phyloP scores from a whole-genome alignment of 805 yeast genomes.

The Starmerella bacillaris region DNA sequence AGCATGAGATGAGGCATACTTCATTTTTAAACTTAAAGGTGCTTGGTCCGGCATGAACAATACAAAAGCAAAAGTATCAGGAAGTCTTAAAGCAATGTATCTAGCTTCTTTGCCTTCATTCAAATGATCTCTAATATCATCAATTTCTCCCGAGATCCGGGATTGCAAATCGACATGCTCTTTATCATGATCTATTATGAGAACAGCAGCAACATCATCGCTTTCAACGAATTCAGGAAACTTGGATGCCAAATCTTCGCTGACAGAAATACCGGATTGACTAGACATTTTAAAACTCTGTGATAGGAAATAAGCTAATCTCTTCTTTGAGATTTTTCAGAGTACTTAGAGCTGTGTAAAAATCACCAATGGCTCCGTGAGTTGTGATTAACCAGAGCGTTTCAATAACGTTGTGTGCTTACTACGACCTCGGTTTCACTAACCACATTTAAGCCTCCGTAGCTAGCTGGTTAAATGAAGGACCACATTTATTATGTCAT shows the following conservation, averaged over 20 bases:
- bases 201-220: constrained; percentile 24
- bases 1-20: constrained; percentile 79
- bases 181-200: constrained; percentile 24
- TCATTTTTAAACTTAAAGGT: constrained; percentile 69
- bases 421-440: too few relatives aligned
- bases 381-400: too few relatives aligned
- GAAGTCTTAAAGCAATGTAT: constrained; percentile 31
- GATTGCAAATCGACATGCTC: constrained; percentile 23
- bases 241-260: constrained; percentile 28
- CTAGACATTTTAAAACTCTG: constrained; percentile 36
- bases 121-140: constrained; percentile 25
- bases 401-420: too few relatives aligned
- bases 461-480: too few relatives aligned
- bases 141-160: constrained; percentile 20
- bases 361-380: too few relatives aligned
- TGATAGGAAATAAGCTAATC: too few relatives aligned
- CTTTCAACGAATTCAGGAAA: constrained; percentile 29
- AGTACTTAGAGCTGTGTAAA: too few relatives aligned
- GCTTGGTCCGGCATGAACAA: constrained; percentile 79
- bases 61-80: constrained; percentile 34
- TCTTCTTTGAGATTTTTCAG: too few relatives aligned
- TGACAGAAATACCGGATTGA: constrained; percentile 44
- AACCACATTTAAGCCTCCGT: too few relatives aligned
- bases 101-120: constrained; percentile 27
- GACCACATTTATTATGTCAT: too few relatives aligned